These are phyloP conservation scores for Malassezia dermatis DNA, from an alignment of 1,284 basidiomycete genomes.

Conservation along the genomic window DNA sequence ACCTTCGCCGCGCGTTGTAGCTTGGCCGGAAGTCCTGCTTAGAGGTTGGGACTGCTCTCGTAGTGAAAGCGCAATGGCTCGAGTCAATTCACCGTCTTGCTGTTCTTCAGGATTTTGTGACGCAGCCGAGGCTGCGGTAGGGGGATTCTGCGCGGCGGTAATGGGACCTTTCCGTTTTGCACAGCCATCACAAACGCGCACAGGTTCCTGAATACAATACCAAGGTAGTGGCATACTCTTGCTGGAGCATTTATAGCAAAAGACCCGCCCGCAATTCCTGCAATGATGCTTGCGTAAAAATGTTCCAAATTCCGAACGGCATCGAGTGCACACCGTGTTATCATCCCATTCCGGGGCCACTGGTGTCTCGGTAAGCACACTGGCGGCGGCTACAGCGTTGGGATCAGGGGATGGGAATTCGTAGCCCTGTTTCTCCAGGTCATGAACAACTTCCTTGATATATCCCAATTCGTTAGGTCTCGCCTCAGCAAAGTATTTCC, in stretches of 20 bases:
- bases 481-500: slow-evolving; percentile 79
- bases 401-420: slow-evolving; percentile 72
- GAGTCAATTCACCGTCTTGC: slow-evolving; percentile 78
- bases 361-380: slow-evolving; percentile 41
- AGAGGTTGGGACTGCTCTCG: slow-evolving; percentile 52
- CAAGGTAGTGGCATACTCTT: slow-evolving; percentile 76
- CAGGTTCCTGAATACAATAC: slow-evolving; percentile 84
- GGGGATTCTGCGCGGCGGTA: background rate
- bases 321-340: slow-evolving; percentile 84
- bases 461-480: slow-evolving; percentile 54
- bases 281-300: slow-evolving; percentile 98
- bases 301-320: slow-evolving; percentile 80
- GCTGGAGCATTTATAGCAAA: slow-evolving; percentile 84
- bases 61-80: slow-evolving; percentile 83
- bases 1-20: slow-evolving; percentile 52
- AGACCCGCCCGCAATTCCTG: slow-evolving; percentile 92
- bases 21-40: slow-evolving; percentile 51
- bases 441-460: slow-evolving; percentile 39
- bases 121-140: slow-evolving; percentile 10
- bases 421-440: slow-evolving; percentile 54
- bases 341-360: slow-evolving; percentile 85
- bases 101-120: slow-evolving; percentile 8
- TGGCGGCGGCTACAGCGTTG: slow-evolving; percentile 51
- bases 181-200: slow-evolving; percentile 89
- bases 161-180: slow-evolving; percentile 23